Evolutionary conservation across 2,329 filamentous ascomycete genomes (phyloP).

Genomic region (Eutypa lata): DNA sequence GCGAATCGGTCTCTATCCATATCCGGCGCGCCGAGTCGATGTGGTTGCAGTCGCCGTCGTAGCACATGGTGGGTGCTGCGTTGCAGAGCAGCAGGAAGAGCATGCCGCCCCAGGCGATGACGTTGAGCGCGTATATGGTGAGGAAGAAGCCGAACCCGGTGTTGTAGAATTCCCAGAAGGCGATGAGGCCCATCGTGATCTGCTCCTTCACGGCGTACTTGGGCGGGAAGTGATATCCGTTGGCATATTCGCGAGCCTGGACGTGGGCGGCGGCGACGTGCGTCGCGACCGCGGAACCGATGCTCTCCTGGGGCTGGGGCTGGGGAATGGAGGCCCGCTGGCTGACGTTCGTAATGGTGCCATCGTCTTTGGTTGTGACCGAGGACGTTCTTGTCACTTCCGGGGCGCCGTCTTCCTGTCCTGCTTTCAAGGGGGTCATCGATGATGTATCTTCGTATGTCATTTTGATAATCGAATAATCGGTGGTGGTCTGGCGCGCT

Average conservation of each 20-base stretch:
- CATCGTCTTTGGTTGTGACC: constrained; percentile 15
- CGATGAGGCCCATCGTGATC: constrained; percentile 52
- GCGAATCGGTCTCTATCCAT: constrained; percentile 83
- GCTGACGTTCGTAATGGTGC: constrained; percentile 7
- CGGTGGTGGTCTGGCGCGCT: background rate
- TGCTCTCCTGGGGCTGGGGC: constrained; percentile 17
- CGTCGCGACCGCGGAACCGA: constrained; percentile 22
- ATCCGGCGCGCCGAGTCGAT: constrained; percentile 73
- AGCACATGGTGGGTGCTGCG: constrained; percentile 70
- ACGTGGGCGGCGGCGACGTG: constrained; percentile 27
- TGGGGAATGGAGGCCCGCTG: constrained; percentile 15
- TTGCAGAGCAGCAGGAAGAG: constrained; percentile 81
- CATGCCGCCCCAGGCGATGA: constrained; percentile 90
- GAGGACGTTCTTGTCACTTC: constrained; percentile 16
- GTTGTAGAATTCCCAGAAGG: constrained; percentile 69
- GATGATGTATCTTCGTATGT: constrained; percentile 4
- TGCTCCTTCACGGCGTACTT: constrained; percentile 59
- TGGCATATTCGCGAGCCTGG: constrained; percentile 42
- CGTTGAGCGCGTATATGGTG: constrained; percentile 75
- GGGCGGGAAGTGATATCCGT: constrained; percentile 64
- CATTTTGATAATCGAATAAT: background rate
- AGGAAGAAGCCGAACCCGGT: constrained; percentile 76
- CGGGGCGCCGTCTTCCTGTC: constrained; percentile 13
- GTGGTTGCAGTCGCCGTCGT: constrained; percentile 61
- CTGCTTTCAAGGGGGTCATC: constrained; percentile 12